phyloP scores from a whole-genome alignment of 306 rosid species.

The Vigna unguiculata region DNA sequence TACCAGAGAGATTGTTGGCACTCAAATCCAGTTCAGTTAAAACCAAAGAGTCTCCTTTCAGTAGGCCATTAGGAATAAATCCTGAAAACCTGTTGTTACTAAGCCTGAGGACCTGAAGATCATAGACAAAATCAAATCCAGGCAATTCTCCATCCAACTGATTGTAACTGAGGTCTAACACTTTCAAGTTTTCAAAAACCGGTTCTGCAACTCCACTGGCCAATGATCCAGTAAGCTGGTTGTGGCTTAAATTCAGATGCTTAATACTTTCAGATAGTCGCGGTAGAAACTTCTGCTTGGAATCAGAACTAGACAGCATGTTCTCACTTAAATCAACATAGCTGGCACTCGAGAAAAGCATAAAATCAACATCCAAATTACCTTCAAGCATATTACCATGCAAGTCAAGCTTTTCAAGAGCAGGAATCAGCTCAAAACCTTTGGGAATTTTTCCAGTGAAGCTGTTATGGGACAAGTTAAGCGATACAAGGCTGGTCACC shows the following conservation, averaged over 20 bases:
- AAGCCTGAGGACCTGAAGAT: slow-evolving; percentile 88
- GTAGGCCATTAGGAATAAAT: slow-evolving; percentile 70
- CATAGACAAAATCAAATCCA: slow-evolving; percentile 91
- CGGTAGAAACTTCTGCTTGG: slow-evolving; percentile 68
- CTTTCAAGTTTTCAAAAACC: slow-evolving; percentile 81
- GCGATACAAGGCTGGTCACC: slow-evolving; percentile 64
- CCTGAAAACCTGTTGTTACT: slow-evolving; percentile 92
- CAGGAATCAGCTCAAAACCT: slow-evolving; percentile 72
- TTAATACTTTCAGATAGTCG: slow-evolving; percentile 74
- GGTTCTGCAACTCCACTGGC: slow-evolving; percentile 71
- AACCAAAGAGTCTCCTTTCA: slow-evolving; percentile 91
- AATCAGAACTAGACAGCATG: slow-evolving; percentile 68
- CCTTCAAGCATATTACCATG: slow-evolving; percentile 89
- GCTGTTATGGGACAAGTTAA: slow-evolving; percentile 76
- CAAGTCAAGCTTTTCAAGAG: slow-evolving; percentile 81
- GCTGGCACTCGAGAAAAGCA: slow-evolving; percentile 61
- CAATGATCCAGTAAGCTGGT: slow-evolving; percentile 78
- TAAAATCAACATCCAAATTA: slow-evolving; percentile 65
- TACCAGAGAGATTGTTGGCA: slow-evolving; percentile 97
- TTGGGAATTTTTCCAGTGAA: slow-evolving; percentile 75
- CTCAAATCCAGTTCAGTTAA: slow-evolving; percentile 91
- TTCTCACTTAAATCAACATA: slow-evolving; percentile 89
- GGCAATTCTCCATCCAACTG: slow-evolving; percentile 92
- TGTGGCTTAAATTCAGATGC: slow-evolving; percentile 86
- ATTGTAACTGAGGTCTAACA: slow-evolving; percentile 91